Evolutionary conservation across 805 yeast genomes (phyloP), one percentile per base, ranked within the genome.

Genomic region (Lachancea thermotolerans): DNA sequence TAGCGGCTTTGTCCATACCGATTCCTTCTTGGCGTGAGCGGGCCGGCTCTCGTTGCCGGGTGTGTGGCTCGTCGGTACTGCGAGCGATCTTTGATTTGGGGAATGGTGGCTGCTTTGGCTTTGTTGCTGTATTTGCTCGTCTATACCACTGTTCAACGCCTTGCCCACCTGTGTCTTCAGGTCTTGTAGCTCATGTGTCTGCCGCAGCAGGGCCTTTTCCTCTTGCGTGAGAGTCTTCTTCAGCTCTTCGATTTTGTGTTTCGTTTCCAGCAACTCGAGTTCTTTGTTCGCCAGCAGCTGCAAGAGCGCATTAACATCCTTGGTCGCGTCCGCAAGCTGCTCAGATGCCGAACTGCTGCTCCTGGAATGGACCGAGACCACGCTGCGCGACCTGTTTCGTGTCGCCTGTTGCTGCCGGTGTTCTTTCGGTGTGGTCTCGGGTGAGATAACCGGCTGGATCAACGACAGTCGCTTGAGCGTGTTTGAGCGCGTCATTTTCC

Each of bases 271-370:
- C 27, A 83, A 67, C 21, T 74, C 75, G 76, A 81, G 76, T 57
- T 84, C 93, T 55, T 81, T 83, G 35, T 77, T 66, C 0, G 91
- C 91, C 37, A 84, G 64, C 8, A 72, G 65, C 49, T 86, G 71
- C 40, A 83, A 62, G 40, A 80, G 75, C 4, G 73, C 77, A 46
- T 77, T 78, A 5, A 81, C 66, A 35, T 72, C 78, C 14, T n/a
- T 16, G 11, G 35, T 32, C 11, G 35, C 11, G 11, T 36, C 41
- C 11, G 29, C 12, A 11, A n/a, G 35, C 35, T 42, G 25, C 27
- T 49, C 53, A 1, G 60, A 46, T 11, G 41, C 46, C 10, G 49
- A 27, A 10, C 54, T 50, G 31, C 55, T 49, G 32, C 40, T 43
- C 21, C 56, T 49, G 4, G 61, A 54, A 37, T 49, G 57, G 4